phyloP scores from a whole-genome alignment of 352 stramenopile genomes.

The Phytophthora crassamura region DNA sequence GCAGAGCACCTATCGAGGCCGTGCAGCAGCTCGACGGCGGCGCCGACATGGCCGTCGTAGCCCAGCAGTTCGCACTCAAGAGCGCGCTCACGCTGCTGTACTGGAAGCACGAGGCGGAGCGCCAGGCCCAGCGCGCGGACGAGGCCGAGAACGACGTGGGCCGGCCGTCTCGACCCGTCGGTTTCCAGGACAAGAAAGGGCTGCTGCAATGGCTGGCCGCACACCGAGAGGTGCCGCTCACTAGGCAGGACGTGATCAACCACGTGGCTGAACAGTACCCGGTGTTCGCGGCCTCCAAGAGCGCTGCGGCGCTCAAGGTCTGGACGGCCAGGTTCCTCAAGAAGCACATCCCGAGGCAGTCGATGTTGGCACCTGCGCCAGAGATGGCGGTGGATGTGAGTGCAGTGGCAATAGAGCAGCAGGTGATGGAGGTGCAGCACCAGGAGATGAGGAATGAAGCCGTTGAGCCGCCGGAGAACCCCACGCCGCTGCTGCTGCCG shows the following conservation, averaged over 20 bases:
- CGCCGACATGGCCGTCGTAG: constrained; percentile 41
- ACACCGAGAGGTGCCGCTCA: constrained; percentile 53
- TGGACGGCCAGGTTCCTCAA: constrained; percentile 76
- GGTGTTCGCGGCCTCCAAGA: constrained; percentile 63
- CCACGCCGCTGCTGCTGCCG: constrained; percentile 14
- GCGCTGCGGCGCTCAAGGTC: constrained; percentile 59
- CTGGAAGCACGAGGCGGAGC: constrained; percentile 57
- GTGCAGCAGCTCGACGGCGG: constrained; percentile 31
- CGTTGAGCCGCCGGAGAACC: constrained; percentile 1
- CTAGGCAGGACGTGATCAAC: constrained; percentile 66
- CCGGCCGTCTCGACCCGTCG: constrained; percentile 4
- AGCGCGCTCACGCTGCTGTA: constrained; percentile 67
- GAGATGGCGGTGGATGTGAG: background rate
- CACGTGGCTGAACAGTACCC: constrained; percentile 64
- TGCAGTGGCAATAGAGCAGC: background rate
- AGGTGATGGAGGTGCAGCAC: constrained; percentile 4
- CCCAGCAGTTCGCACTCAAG: constrained; percentile 59
- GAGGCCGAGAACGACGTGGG: background rate
- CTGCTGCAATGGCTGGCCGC: constrained; percentile 63
- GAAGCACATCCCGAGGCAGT: constrained; percentile 48
- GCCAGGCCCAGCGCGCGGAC: constrained; percentile 28
- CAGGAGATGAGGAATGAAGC: constrained; percentile 3
- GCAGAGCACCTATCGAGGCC: no score
- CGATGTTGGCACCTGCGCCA: background rate
- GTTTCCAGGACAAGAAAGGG: constrained; percentile 42